phyloP scores from a whole-genome alignment of 73 alveolate genomes.

The Effrenium voratum region DNA sequence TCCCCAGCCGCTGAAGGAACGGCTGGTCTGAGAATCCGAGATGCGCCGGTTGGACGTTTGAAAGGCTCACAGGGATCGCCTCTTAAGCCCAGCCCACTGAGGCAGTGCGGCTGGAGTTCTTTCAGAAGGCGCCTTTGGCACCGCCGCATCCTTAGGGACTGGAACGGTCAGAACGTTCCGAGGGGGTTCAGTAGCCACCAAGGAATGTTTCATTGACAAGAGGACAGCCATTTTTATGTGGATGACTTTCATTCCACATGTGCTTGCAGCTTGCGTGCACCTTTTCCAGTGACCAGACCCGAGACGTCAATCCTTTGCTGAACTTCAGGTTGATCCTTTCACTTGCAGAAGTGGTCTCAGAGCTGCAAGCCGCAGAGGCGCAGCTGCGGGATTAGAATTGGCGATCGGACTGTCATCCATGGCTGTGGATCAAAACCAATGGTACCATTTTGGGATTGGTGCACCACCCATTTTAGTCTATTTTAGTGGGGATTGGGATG shows the following conservation, averaged over 20 bases:
- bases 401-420: too few relatives aligned
- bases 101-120: constrained; percentile 33
- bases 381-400: neutral
- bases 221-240: too few relatives aligned
- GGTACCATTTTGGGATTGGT: neutral
- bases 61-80: neutral
- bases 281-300: neutral
- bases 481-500: too few relatives aligned
- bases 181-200: neutral
- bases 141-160: neutral
- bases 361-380: constrained; percentile 34
- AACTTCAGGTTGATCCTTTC: constrained; percentile 26
- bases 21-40: neutral
- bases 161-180: neutral
- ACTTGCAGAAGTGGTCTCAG: constrained; percentile 2
- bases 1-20: neutral
- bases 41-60: neutral
- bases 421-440: neutral
- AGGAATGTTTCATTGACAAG: neutral
- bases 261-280: neutral
- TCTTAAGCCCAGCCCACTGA: neutral
- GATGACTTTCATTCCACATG: neutral
- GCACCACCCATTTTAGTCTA: too few relatives aligned
- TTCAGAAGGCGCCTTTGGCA: constrained; percentile 26
- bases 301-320: neutral